Base-by-base conservation (phyloP, 1,284 basidiomycete genomes). In the Bjerkandera adusta region DNA sequence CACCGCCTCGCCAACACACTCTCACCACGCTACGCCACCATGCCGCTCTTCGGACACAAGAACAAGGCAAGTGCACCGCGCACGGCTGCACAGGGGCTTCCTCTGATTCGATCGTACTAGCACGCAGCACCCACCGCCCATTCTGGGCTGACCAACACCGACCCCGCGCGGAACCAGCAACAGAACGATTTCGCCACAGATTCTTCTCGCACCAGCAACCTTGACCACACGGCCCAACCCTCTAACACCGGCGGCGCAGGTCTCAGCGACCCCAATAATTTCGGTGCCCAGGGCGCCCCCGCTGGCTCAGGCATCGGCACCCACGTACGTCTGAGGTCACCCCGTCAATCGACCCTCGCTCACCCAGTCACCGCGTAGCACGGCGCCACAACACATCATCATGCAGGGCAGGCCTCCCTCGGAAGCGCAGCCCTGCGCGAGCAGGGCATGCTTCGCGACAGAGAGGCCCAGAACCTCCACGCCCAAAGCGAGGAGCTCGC, bases 31-130 rank as follows among this genome's bases (percentile, higher is more conserved):
- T 24, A 32, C 18, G 21, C 45, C 37, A 48, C 16, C 34, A 53
- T 53, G 52, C 52, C 52, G n/a, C 46, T 53, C 33, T 53, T 53
- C 36, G 49, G 49, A 43, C 49, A 45, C 42, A 53, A 53, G 49
- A 50, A 47, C 45, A 53, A 53, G 52, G 49, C 44, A 22, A 16
- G n/a, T n/a, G n/a, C n/a, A n/a, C n/a, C n/a, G n/a, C n/a, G n/a
- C n/a, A n/a, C n/a, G n/a, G n/a, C n/a, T n/a, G n/a, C n/a, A n/a
- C n/a, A n/a, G n/a, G n/a, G n/a, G n/a, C n/a, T n/a, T n/a, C n/a
- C n/a, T n/a, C n/a, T n/a, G n/a, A n/a, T n/a, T n/a, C n/a, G n/a
- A n/a, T n/a, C n/a, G n/a, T n/a, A n/a, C n/a, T n/a, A n/a, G n/a
- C n/a, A n/a, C n/a, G n/a, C n/a, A n/a, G n/a, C n/a, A n/a, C n/a